Percentiles rank a stretch among this genome's conserved stretches.
Conservation (phyloP, 2,329 filamentous ascomycete genomes). For the Tolypocladium tundrense region DNA sequence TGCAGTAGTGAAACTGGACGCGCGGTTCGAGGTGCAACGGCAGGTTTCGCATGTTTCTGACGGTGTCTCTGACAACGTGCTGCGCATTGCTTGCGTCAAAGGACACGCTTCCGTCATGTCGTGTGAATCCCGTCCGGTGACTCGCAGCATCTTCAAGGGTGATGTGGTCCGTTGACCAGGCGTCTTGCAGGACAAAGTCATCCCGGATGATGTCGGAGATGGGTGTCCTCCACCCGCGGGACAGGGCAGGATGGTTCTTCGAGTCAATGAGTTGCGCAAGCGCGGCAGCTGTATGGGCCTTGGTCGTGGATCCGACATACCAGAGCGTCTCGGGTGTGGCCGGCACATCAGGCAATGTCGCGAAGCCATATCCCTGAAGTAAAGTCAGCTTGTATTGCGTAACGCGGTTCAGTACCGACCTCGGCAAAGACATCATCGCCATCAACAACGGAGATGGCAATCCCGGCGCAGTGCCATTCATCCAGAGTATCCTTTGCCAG, state of each 20-base stretch:
- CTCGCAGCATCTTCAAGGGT: slow-evolving; percentile 23
- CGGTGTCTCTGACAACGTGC: slow-evolving; percentile 22
- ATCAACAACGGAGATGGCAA: slow-evolving; percentile 17
- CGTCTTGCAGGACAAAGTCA: background rate
- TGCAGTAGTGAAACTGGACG: slow-evolving; percentile 36
- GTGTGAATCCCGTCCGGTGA: slow-evolving; percentile 23
- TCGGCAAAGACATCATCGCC: slow-evolving; percentile 12
- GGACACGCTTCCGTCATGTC: slow-evolving; percentile 22
- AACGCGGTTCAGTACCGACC: slow-evolving; percentile 3
- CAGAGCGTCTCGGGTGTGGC: slow-evolving; percentile 39
- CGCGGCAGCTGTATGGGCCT: slow-evolving; percentile 40
- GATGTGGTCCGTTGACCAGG: slow-evolving; percentile 19
- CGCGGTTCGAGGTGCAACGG: slow-evolving; percentile 33
- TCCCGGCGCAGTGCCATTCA: slow-evolving; percentile 16
- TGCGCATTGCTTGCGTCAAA: slow-evolving; percentile 17
- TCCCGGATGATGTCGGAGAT: slow-evolving; percentile 25
- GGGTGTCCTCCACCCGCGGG: slow-evolving; percentile 34
- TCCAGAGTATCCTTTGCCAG: slow-evolving; percentile 9
- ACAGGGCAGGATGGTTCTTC: slow-evolving; percentile 14
- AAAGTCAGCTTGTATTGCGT: background rate
- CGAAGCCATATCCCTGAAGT: slow-evolving; percentile 18
- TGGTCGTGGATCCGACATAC: slow-evolving; percentile 45
- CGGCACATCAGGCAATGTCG: slow-evolving; percentile 25
- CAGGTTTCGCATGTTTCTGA: slow-evolving; percentile 34
- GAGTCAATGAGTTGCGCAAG: slow-evolving; percentile 40